Percentiles rank a stretch among this genome's conserved stretches.
phyloP scores from a whole-genome alignment of 805 yeast genomes.

The Lachancea thermotolerans region DNA sequence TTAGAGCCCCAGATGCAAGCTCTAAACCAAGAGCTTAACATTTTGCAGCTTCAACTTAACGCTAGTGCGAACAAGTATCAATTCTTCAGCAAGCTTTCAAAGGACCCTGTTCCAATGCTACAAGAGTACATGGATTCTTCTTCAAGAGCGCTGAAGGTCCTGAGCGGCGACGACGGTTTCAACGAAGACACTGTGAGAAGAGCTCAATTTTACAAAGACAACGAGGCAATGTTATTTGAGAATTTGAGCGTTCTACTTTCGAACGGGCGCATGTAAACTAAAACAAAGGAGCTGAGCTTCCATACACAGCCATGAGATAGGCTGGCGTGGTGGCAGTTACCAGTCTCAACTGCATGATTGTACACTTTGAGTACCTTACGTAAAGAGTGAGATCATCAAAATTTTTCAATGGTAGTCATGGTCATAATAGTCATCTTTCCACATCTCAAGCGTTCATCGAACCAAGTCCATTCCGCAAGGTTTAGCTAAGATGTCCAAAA shows the following conservation, averaged over 20 bases:
- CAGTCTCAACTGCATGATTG: too few relatives aligned
- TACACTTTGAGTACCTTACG: background rate
- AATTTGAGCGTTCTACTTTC: conserved; percentile 69
- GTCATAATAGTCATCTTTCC: background rate
- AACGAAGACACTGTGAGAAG: conserved; percentile 84
- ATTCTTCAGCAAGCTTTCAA: conserved; percentile 66
- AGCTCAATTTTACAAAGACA: conserved; percentile 61
- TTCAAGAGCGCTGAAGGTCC: conserved; percentile 73
- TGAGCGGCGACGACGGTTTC: conserved; percentile 84
- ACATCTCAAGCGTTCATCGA: background rate
- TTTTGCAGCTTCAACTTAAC: conserved; percentile 45
- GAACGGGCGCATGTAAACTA: conserved; percentile 29
- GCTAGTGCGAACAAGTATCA: conserved; percentile 58
- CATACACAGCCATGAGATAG: too few relatives aligned
- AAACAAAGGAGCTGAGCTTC: background rate
- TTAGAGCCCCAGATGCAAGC: conserved; percentile 37
- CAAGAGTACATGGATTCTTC: conserved; percentile 73
- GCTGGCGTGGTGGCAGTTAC: too few relatives aligned
- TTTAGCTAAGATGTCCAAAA: conserved; percentile 39
- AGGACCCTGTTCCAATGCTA: conserved; percentile 72
- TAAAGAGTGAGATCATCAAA: conserved; percentile 2
- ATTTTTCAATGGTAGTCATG: conserved; percentile 4
- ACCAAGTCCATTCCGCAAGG: background rate
- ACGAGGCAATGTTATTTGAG: conserved; percentile 69
- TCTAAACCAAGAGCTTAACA: conserved; percentile 37